A percentile compares a stretch with the other conserved stretches of the same genome.
These are phyloP conservation scores for Nemophila menziesii DNA, from an alignment of 257 asterid genomes.

Conservation along the genomic window DNA sequence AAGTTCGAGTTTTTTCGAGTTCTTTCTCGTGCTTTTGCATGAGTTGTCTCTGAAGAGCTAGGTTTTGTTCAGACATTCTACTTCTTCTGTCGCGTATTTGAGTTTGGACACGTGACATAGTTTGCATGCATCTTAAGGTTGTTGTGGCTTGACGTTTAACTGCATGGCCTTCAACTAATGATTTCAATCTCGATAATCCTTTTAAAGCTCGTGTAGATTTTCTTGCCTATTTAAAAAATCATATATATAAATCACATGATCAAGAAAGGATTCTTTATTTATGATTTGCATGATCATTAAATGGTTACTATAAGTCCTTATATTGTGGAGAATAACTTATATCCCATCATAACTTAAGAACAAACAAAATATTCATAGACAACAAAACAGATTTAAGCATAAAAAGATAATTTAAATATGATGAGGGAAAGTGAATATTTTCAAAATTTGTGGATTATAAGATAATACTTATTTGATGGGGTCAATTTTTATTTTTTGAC, in stretches of 20 bases:
- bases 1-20: conserved; percentile 33
- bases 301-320: no score
- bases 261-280: no score
- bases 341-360: neutral
- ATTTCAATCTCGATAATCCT: conserved; percentile 62
- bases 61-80: conserved; percentile 49
- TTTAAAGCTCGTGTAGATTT: conserved; percentile 54
- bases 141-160: conserved; percentile 57
- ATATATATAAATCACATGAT: no score
- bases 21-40: conserved; percentile 60
- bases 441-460: no score
- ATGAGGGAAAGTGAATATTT: no score
- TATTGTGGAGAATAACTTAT: no score
- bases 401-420: no score
- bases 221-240: conserved; percentile 63
- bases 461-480: no score
- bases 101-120: conserved; percentile 53
- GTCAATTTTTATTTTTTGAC: no score
- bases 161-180: conserved; percentile 46
- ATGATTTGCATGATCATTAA: no score
- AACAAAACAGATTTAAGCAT: no score
- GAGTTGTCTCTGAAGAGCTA: conserved; percentile 58
- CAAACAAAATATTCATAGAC: neutral
- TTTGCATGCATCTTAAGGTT: conserved; percentile 62
- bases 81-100: conserved; percentile 55